phyloP scores from a whole-genome alignment of 129 eudicot genomes.

The Lactuca sativa region DNA sequence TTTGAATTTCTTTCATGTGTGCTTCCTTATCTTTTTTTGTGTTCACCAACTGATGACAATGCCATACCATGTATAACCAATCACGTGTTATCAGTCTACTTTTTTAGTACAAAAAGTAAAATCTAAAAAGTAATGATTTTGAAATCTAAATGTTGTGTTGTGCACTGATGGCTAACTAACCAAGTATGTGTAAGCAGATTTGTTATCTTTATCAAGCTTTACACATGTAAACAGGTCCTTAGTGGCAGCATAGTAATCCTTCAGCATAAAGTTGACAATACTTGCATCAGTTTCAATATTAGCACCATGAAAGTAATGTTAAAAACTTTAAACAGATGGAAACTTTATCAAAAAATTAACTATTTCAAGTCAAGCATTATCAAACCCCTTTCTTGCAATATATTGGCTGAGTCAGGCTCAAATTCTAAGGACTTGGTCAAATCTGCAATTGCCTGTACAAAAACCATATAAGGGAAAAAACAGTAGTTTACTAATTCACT shows the following conservation, averaged over 20 bases:
- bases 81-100: conserved; percentile 4
- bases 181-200: conserved; percentile 93
- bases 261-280: conserved; percentile 85
- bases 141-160: too few relatives aligned
- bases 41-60: conserved; percentile 82
- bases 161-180: conserved; percentile 53
- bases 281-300: conserved; percentile 61
- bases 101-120: conserved; percentile 4
- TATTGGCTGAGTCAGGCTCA: conserved; percentile 82
- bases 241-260: conserved; percentile 85
- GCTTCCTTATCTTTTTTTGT: conserved; percentile 81
- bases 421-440: conserved; percentile 92
- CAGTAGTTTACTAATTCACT: too few relatives aligned
- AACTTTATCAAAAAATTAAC: background rate
- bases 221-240: conserved; percentile 88
- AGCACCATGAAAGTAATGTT: too few relatives aligned
- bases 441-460: conserved; percentile 85
- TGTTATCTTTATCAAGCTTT: conserved; percentile 73
- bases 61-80: conserved; percentile 47
- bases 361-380: conserved; percentile 10
- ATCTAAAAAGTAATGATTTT: conserved; percentile 6
- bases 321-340: background rate
- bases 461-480: conserved; percentile 20
- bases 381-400: conserved; percentile 96
- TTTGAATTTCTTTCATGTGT: conserved; percentile 74